Percentiles rank a stretch among this genome's conserved stretches.
These are phyloP conservation scores for Podila horticola DNA, from an alignment of 192 early-diverging fungal genomes.

Conservation along the genomic window DNA sequence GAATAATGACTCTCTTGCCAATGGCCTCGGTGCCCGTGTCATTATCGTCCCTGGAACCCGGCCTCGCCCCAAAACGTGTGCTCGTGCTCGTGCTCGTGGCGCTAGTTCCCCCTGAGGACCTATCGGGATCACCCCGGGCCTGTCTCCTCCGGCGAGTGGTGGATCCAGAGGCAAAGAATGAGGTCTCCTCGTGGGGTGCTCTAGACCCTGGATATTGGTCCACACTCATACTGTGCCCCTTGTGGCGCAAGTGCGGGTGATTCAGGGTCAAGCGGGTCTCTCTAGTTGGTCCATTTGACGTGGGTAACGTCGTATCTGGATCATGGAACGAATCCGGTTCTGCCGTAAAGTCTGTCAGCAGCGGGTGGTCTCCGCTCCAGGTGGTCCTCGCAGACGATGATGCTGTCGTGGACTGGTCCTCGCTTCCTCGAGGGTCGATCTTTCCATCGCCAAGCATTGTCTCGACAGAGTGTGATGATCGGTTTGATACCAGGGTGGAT, in stretches of 20 bases:
- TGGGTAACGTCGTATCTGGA: neutral
- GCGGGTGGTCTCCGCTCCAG: constrained; percentile 37
- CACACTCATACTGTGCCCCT: constrained; percentile 35
- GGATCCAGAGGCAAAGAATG: neutral
- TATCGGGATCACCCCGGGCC: neutral
- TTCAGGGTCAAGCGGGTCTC: neutral
- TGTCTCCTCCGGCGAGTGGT: neutral
- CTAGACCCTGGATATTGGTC: constrained; percentile 5
- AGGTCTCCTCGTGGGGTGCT: neutral
- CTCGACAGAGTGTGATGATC: neutral
- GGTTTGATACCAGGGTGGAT: neutral
- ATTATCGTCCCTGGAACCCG: neutral
- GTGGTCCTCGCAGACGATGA: neutral
- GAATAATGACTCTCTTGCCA: constrained; percentile 52
- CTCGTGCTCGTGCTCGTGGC: neutral
- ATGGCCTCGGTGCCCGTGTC: neutral
- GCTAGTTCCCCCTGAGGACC: neutral
- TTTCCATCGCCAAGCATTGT: neutral
- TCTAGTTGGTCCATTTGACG: neutral
- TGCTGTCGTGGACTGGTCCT: neutral
- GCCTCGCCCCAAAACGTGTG: neutral
- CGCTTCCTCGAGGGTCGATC: constrained; percentile 1
- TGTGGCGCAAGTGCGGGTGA: neutral
- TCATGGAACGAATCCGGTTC: constrained; percentile 16
- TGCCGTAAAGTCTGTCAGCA: constrained; percentile 24